Conservation (phyloP, 768 basidiomycete species). For the Botryobasidium botryosum region DNA sequence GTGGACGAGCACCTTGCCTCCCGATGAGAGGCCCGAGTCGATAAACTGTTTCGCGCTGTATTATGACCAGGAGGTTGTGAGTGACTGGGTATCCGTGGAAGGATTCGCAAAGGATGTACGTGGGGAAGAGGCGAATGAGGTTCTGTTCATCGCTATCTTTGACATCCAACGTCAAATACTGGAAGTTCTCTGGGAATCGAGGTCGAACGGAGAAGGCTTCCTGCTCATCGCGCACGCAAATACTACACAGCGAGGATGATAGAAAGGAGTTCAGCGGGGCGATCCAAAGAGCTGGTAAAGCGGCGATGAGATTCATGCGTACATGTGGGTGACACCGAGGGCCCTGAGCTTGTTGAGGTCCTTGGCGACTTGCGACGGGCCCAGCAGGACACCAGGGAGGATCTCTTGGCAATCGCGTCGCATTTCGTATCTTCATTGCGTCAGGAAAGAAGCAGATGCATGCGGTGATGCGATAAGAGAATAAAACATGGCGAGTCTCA, state of each 20-base stretch:
- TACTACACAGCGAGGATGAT: constrained; percentile 26
- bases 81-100: neutral
- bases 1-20: constrained; percentile 71
- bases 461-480: too few relatives aligned
- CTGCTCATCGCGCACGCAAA: constrained; percentile 78
- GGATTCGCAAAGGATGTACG: constrained; percentile 28
- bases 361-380: constrained; percentile 80
- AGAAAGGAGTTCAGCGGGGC: neutral
- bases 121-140: constrained; percentile 77
- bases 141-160: constrained; percentile 93
- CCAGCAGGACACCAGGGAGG: constrained; percentile 61
- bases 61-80: constrained; percentile 1
- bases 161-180: constrained; percentile 69
- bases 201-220: constrained; percentile 82
- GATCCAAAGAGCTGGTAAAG: constrained; percentile 4
- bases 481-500: too few relatives aligned
- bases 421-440: constrained; percentile 98
- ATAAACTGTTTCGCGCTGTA: constrained; percentile 65
- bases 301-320: constrained; percentile 4
- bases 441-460: too few relatives aligned
- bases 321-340: constrained; percentile 77
- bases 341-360: constrained; percentile 47
- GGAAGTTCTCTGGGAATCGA: constrained; percentile 63
- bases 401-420: constrained; percentile 90
- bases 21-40: constrained; percentile 41